Base-by-base conservation (phyloP, 768 basidiomycete species). In the Suillus weaverae region DNA sequence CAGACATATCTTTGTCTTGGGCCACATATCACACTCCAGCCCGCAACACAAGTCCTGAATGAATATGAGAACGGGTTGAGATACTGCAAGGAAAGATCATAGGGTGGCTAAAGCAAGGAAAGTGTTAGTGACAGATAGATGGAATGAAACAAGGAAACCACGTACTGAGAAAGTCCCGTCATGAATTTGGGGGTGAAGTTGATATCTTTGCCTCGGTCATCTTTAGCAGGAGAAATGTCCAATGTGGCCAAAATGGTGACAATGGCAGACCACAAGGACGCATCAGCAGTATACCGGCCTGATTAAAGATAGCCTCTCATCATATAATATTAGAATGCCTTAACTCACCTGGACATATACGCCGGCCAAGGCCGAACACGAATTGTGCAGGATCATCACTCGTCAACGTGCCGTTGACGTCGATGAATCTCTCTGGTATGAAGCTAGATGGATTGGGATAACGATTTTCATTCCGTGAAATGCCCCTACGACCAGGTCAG, bases 221-320 rank as follows among this genome's bases (percentile, higher is more conserved):
- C 64, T 33, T 50, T 22, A 16, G 64, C 50, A 3, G 51, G 41
- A 10, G 32, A 50, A 18, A 62, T 53, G 22, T 36, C 35, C 22
- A 64, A 4, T 10, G 68, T 39, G 32, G 66, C 53, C 1, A 74
- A 57, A 61, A 74, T 69, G 26, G 38, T 61, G 26, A 64, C 68
- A 8, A 61, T 61, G 11, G 66, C 72, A 30, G 71, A 65, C 73
- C 73, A 74, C 8, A 26, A 30, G 3, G 69, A 67, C 8, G 67
- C 50, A 14, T 56, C 53, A 26, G 70, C 72, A 44, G 70, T 46
- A 55, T 65, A 46, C 7, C 69, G 67, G 11, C 73, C 78, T 10
- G 70, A 46, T 46, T 5, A 22, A n/a, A 46, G 26, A 26, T 26
- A 26, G 26, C 26, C 26, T 26, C 26, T 26, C 26, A 2, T 4